Base-by-base conservation (phyloP, 257 asterid genomes). In the Nicotiana paniculata region DNA sequence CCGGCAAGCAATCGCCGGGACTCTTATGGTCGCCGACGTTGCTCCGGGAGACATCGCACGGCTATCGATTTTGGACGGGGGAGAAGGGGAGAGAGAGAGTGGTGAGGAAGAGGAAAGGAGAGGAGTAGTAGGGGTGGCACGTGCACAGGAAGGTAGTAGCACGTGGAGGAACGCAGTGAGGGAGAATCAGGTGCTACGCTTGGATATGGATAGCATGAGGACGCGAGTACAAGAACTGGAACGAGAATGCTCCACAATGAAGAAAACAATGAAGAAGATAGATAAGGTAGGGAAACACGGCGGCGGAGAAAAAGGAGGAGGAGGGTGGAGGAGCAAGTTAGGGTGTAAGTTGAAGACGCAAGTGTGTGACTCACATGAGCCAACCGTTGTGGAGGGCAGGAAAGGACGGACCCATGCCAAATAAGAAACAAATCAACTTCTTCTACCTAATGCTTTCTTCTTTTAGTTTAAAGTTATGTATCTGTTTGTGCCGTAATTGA, bases 341-440 rank as follows among this genome's bases (percentile, higher is more conserved):
- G 95, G 97, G 82, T 95, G 99, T 88, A 95, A 95, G 81, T 93
- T 93, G 85, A 93, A 91, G 90, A 92, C 97, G 0, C 98, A 95
- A 65, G 98, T 94, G 18, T 96, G 99, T 82, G 99, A 96, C 84
- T 96, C 99, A 11, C 98, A 94, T n/a, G 92, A 90, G 33, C 90
- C 91, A 3, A 86, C 96, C 18, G 93, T 89, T 32, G 91, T 88
- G 67, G 93, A 89, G 82, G 87, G 91, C 21, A 85, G 89, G 55
- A 90, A 83, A 85, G 86, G 88, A 82, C 96, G 94, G 84, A 80
- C 77, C 74, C 83, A 70, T 67, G 37, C 79, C 62, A 57, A 59
- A 54, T 32, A 79, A 81, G 63, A 82, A 74, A 28, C 59, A 21
- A 21, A 61, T 16, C 43, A 33, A 68, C 64, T 62, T 30, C n/a